A percentile compares a stretch with the other conserved stretches of the same genome.
These are phyloP conservation scores for Fusarium burgessii DNA, from an alignment of 2,329 filamentous ascomycete genomes.

Conservation along the genomic window DNA sequence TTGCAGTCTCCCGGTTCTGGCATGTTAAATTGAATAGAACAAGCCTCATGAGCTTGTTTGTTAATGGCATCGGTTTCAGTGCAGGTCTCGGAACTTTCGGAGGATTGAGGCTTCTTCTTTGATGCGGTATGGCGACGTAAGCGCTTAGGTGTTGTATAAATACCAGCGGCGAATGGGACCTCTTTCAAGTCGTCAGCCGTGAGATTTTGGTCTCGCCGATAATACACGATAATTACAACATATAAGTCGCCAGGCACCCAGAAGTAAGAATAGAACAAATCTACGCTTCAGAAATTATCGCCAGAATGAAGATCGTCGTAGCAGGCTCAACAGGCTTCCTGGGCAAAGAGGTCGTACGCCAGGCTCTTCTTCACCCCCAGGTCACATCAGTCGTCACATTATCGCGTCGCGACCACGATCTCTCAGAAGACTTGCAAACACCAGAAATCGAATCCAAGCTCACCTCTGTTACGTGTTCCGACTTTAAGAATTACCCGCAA, in stretches of 20 bases:
- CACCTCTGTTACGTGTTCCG: conserved; percentile 53
- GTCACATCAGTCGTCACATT: conserved; percentile 58
- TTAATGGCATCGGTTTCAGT: background rate
- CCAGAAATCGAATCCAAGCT: conserved; percentile 52
- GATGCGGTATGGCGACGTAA: background rate
- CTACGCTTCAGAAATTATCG: too few species aligned
- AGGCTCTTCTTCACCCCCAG: conserved; percentile 52
- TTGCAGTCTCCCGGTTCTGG: conserved; percentile 6
- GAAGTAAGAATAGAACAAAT: background rate
- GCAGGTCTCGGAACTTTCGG: background rate
- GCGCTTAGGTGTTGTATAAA: background rate
- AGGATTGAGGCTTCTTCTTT: background rate
- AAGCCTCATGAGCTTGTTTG: conserved; percentile 1
- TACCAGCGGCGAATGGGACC: background rate
- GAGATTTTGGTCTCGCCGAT: background rate
- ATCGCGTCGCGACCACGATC: conserved; percentile 52
- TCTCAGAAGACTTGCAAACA: conserved; percentile 39
- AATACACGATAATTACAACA: background rate
- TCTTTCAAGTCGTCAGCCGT: background rate
- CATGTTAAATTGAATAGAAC: background rate
- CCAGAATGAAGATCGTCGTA: conserved; percentile 58
- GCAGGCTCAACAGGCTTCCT: conserved; percentile 58
- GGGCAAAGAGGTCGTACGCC: conserved; percentile 58
- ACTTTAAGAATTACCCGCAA: conserved; percentile 57
- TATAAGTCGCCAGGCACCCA: background rate